These are phyloP conservation scores for Phytophthora sansomeana DNA, from an alignment of 352 stramenopile species.

Conservation along the genomic window DNA sequence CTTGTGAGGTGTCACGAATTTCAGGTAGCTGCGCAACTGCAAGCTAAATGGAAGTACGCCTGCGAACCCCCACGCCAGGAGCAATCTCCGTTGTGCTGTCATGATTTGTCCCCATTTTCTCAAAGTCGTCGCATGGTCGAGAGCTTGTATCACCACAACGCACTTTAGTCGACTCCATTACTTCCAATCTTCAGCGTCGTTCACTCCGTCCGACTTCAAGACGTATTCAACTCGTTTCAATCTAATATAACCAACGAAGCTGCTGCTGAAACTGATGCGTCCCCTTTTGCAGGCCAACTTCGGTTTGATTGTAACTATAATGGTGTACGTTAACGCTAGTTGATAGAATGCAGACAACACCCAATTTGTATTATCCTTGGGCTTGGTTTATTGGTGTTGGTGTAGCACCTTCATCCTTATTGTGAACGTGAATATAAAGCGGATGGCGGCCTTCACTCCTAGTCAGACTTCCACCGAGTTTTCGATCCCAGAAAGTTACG, in stretches of 20 bases:
- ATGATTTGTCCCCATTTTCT: neutral
- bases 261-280: too few relatives aligned
- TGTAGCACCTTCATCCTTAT: neutral
- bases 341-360: too few relatives aligned
- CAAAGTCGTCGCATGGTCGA: neutral
- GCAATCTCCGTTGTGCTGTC: slow-evolving; percentile 5
- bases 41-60: slow-evolving; percentile 27
- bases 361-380: too few relatives aligned
- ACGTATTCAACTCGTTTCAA: too few relatives aligned
- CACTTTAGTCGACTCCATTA: neutral
- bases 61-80: slow-evolving; percentile 14
- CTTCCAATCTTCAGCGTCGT: neutral
- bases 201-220: too few relatives aligned
- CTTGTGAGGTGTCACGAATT: slow-evolving; percentile 19
- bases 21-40: slow-evolving; percentile 23
- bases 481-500: slow-evolving; percentile 4
- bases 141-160: neutral
- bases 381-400: neutral
- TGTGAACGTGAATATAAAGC: neutral
- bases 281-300: too few relatives aligned
- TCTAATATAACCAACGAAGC: too few relatives aligned
- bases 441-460: neutral
- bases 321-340: too few relatives aligned
- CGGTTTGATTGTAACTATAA: too few relatives aligned
- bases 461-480: neutral